These are phyloP conservation scores for Colletotrichum chlorophyti DNA, from an alignment of 2,329 filamentous ascomycete species.

Conservation along the genomic window DNA sequence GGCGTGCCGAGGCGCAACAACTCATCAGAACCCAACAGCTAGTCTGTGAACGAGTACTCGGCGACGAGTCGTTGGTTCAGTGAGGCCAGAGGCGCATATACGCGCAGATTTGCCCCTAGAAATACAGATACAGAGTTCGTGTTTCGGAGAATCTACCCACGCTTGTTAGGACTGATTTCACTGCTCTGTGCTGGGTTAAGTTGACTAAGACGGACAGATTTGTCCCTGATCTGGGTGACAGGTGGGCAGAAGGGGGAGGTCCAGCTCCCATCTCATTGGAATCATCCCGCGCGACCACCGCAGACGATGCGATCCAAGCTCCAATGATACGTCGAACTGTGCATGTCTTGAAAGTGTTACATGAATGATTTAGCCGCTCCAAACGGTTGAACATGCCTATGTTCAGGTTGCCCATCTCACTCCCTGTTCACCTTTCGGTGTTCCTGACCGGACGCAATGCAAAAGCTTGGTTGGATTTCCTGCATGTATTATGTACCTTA, in stretches of 20 bases:
- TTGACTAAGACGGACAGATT: too few relatives aligned
- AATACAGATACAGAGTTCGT: too few relatives aligned
- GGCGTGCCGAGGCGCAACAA: background rate
- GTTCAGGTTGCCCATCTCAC: background rate
- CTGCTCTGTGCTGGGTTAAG: too few relatives aligned
- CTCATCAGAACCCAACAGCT: slow-evolving; percentile 9
- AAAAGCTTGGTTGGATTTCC: background rate
- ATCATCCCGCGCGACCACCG: background rate
- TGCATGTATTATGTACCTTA: too few relatives aligned
- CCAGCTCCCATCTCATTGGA: background rate
- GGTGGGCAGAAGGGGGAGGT: too few relatives aligned
- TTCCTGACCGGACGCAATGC: background rate
- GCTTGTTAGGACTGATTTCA: too few relatives aligned
- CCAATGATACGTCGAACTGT: slow-evolving; percentile 14
- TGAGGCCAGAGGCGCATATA: slow-evolving; percentile 14
- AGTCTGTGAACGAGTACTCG: background rate
- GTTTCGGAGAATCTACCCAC: too few relatives aligned
- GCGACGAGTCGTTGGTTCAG: background rate
- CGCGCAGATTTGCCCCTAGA: background rate
- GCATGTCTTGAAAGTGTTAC: slow-evolving; percentile 25
- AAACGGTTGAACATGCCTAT: slow-evolving; percentile 27
- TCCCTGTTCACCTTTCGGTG: background rate
- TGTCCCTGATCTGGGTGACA: too few relatives aligned
- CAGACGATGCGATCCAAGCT: slow-evolving; percentile 4
- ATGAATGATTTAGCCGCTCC: slow-evolving; percentile 29